These are phyloP conservation scores for Calonectria montana DNA, from an alignment of 2,329 filamentous ascomycete genomes.

Conservation along the genomic window DNA sequence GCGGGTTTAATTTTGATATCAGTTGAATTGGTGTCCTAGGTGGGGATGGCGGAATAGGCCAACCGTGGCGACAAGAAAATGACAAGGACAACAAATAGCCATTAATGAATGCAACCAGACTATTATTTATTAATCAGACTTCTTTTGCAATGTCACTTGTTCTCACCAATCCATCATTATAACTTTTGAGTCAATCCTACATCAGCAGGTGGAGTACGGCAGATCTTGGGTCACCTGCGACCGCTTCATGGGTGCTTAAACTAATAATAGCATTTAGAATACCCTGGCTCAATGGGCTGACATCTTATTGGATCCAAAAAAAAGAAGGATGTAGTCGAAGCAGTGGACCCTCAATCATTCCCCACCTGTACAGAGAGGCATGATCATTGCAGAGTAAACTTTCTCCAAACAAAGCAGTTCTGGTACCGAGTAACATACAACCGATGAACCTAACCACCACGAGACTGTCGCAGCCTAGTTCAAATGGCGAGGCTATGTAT, in stretches of 20 bases:
- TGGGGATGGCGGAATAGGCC: neutral
- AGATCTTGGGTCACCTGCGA: too few species aligned
- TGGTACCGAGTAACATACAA: neutral
- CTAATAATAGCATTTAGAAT: neutral
- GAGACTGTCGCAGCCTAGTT: neutral
- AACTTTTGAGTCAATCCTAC: too few species aligned
- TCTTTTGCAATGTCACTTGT: too few species aligned
- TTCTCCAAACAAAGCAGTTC: neutral
- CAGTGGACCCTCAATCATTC: neutral
- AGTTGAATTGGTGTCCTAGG: neutral
- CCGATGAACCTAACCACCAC: neutral
- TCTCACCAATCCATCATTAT: too few species aligned
- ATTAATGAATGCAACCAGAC: too few species aligned
- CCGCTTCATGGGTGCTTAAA: too few species aligned
- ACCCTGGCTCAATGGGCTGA: neutral
- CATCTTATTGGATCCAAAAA: neutral
- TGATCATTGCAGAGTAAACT: neutral
- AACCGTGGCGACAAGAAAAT: too few species aligned
- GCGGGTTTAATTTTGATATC: neutral
- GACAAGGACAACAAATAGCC: too few species aligned
- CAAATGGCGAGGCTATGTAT: neutral
- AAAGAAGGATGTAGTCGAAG: neutral
- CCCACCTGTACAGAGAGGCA: neutral
- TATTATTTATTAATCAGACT: too few species aligned
- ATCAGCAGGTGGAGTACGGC: too few species aligned